Percentiles rank a stretch among this genome's conserved stretches.
Conservation (phyloP, 192 early-diverging fungal species). For the Backusella psychrophila region DNA sequence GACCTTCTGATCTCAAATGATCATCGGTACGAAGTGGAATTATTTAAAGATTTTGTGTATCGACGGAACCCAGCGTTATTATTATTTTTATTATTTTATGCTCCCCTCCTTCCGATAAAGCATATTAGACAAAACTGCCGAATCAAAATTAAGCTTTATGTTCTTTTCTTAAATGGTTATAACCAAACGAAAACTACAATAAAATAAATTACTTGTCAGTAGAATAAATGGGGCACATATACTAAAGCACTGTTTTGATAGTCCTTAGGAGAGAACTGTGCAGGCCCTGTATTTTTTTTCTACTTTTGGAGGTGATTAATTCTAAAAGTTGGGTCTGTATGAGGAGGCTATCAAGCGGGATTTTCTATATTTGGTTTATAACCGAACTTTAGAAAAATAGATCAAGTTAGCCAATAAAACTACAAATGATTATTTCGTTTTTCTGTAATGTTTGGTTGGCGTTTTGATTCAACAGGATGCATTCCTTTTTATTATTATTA, state of each 20-base stretch:
- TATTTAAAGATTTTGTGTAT: background rate
- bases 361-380: background rate
- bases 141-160: background rate
- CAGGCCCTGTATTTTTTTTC: background rate
- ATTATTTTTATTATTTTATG: background rate
- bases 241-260: background rate
- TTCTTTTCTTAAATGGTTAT: background rate
- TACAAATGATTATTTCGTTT: background rate
- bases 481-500: background rate
- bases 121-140: background rate
- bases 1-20: background rate
- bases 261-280: background rate
- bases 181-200: background rate
- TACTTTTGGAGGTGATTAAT: background rate
- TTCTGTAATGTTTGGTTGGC: background rate
- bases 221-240: background rate
- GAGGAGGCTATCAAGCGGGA: background rate
- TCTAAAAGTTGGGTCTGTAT: background rate
- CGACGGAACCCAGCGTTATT: background rate
- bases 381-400: background rate
- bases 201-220: background rate
- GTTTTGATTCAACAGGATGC: background rate
- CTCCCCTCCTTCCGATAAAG: background rate
- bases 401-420: background rate
- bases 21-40: background rate